Evolutionary conservation across 2,329 filamentous ascomycete species (phyloP), one percentile per base, ranked within the genome.

Genomic region (Hypocrella siamensis): DNA sequence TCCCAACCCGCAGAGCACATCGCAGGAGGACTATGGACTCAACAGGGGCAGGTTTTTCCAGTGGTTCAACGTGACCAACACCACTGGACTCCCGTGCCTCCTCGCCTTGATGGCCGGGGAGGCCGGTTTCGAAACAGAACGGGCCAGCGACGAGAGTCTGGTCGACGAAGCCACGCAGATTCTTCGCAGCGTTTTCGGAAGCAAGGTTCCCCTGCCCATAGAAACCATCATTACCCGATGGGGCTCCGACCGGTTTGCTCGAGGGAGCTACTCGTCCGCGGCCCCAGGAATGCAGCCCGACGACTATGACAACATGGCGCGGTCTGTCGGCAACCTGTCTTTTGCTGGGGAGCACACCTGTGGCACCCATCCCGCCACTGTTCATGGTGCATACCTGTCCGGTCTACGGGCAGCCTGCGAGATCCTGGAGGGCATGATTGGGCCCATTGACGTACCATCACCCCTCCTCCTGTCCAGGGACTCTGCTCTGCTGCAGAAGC

Each of bases 261-360:
- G 79, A 39, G 90, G 90, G 19, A 94, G 82, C 51, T 98, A 98
- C 55, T 98, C 92, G 3, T 96, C 83, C 40, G 84, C 93, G 2
- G 86, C 82, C 1, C 78, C 85, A 5, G 67, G 74, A 29, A 88
- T 93, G 54, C 68, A 74, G 31, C 71, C 80, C 2, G 80, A 85
- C 32, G 90, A 98, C 51, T 98, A 98, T 54, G 83, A 96, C 50
- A 63, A 74, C 19, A 93, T 98, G 82, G 84, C 90, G 3, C 70
- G 71, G 30, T 63, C 80, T 1, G 65, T 94, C 19, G 86, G 84
- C 19, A 93, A 92, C 40, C 61, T 98, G 7, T 83, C 88, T 54
- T 98, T 98, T 54, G 90, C 88, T 12, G 90, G 90, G 30, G 90
- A 98, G 55, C 90, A 93, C 38, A 98, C 92, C 1, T 94, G 82